Evolutionary conservation across 2,329 filamentous ascomycete species (phyloP).

Genomic region (Colletotrichum cordylinicola): DNA sequence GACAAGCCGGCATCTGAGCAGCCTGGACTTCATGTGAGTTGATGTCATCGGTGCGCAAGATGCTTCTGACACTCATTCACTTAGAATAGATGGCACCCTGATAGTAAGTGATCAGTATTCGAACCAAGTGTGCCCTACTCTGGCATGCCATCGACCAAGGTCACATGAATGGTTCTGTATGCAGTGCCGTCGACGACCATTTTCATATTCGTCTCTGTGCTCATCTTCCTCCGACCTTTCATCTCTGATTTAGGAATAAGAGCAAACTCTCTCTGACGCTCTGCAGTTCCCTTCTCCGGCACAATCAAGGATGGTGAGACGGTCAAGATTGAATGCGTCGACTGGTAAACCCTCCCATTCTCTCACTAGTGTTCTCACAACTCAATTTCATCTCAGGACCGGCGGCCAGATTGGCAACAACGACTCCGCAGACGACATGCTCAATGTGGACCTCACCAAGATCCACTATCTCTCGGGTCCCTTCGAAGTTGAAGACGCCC

Average conservation of each 20-base stretch:
- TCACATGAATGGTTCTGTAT: not conserved
- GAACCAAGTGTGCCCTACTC: not conserved
- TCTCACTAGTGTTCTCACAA: conserved; percentile 26
- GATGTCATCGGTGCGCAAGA: not conserved
- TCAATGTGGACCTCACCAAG: conserved; percentile 81
- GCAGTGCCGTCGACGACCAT: not conserved
- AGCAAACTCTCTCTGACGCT: not conserved
- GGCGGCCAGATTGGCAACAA: conserved; percentile 88
- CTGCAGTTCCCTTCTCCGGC: conserved; percentile 72
- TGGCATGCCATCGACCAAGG: not conserved
- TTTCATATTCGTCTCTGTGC: not conserved
- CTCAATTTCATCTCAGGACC: conserved; percentile 48
- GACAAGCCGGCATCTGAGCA: conserved; percentile 76
- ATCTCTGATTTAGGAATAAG: not conserved
- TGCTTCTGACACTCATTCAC: not conserved
- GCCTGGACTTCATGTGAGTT: conserved; percentile 70
- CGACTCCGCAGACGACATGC: conserved; percentile 87
- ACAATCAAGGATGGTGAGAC: conserved; percentile 83
- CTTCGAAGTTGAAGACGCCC: conserved; percentile 83
- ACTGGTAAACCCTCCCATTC: conserved; percentile 59
- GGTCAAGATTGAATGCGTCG: conserved; percentile 91
- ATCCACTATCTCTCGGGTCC: conserved; percentile 91
- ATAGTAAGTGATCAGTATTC: conserved; percentile 60
- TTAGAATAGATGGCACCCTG: conserved; percentile 92
- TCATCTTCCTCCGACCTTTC: not conserved